A percentile compares a stretch with the other conserved stretches of the same genome.
phyloP scores from a whole-genome alignment of 2,329 filamentous ascomycete species.

The Dactylonectria macrodidyma region DNA sequence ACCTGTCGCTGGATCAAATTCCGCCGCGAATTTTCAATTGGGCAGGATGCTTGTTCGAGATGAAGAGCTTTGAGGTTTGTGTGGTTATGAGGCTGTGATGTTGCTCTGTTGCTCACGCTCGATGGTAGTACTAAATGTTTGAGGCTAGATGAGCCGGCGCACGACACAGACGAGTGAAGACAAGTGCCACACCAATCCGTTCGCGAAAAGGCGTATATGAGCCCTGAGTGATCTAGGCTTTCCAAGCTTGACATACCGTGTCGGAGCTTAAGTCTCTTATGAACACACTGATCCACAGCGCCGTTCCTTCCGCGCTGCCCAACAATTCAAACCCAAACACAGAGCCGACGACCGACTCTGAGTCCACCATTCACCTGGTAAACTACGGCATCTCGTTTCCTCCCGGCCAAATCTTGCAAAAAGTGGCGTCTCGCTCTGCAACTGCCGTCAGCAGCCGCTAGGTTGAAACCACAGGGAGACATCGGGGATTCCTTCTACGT shows the following conservation, averaged over 20 bases:
- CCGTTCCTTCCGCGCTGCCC: no score
- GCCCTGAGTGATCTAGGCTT: no score
- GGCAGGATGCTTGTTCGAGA: constrained; percentile 33
- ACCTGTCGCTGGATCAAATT: constrained; percentile 40
- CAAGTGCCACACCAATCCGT: neutral
- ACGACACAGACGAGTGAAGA: neutral
- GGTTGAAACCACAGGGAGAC: constrained; percentile 56
- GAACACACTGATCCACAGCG: no score
- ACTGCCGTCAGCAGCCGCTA: constrained; percentile 31
- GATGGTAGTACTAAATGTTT: constrained; percentile 5
- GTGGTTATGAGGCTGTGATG: neutral
- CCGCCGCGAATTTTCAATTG: constrained; percentile 37
- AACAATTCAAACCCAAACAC: no score
- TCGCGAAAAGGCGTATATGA: neutral
- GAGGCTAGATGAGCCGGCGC: constrained; percentile 13
- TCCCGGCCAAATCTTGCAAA: constrained; percentile 35
- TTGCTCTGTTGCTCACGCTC: no score
- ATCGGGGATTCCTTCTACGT: constrained; percentile 54
- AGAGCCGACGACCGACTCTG: no score
- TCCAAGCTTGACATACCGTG: no score
- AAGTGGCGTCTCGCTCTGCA: constrained; percentile 32
- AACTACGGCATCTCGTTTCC: constrained; percentile 31
- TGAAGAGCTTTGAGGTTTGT: constrained; percentile 33
- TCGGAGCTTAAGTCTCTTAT: no score
- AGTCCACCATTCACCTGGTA: no score